phyloP scores from a whole-genome alignment of 169 alveolate species.

The Babesia gibsoni region DNA sequence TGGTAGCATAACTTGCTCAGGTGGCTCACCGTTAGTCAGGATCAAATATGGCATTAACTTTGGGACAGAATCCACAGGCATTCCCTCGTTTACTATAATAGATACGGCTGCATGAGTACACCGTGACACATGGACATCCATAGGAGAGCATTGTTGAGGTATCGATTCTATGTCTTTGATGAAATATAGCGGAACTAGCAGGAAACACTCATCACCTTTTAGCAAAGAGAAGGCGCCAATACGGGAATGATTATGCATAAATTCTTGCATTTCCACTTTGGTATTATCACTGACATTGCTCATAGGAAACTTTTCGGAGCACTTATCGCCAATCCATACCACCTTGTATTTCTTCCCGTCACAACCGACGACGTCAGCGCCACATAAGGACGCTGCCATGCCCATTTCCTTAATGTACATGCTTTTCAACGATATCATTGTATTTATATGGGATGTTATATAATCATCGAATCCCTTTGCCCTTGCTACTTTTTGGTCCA shows the following conservation, averaged over 20 bases:
- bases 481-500: conserved; percentile 21
- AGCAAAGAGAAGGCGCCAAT: background rate
- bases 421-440: background rate
- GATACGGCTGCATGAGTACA: background rate
- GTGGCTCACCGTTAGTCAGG: background rate
- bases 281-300: background rate
- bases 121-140: background rate
- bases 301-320: background rate
- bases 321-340: conserved; percentile 35
- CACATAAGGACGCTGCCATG: background rate
- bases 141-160: background rate
- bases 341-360: conserved; percentile 29
- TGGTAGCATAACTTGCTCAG: background rate
- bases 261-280: background rate
- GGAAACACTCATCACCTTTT: background rate
- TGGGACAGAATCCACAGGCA: background rate
- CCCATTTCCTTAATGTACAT: background rate
- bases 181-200: conserved; percentile 1
- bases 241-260: background rate
- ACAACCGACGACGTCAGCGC: conserved; percentile 20
- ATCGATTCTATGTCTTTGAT: conserved; percentile 22
- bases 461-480: background rate
- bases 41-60: background rate
- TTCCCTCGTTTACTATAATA: background rate
- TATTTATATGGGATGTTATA: background rate